Evolutionary conservation across 2,329 filamentous ascomycete species (phyloP), one percentile per base, ranked within the genome.

Genomic region (Hymenoscyphus scutula): DNA sequence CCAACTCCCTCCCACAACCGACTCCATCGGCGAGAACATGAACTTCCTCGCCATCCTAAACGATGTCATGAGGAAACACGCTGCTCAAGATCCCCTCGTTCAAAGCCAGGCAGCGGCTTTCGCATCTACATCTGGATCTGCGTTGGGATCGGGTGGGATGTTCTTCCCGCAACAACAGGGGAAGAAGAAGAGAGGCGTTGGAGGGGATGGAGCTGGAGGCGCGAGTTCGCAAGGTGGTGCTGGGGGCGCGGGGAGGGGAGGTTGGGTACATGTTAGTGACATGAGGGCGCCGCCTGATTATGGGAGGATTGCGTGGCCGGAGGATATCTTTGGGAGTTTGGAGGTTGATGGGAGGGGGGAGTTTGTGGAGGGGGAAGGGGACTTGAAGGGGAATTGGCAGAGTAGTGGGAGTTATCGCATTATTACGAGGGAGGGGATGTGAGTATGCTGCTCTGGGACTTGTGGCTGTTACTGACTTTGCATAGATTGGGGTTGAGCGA

Each of bases 271-370:
- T 74, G 77, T 90, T 5, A 87, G 84, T 61, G 87, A 90, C 71
- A 70, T 77, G 59, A 77, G 87, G 59, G 88, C 87, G 58, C 85
- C 86, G 1, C 86, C 85, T 0, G 86, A 88, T 69, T 89, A 81
- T 78, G 87, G 87, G 17, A 76, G 87, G 59, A 89, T 89, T 71
- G 85, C 87, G 1, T 89, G 84, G 79, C 86, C 87, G 1, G 87
- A 89, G 69, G 87, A 90, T 70, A 90, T 90, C 41, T 77, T 90
- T 60, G 87, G 87, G 41, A 89, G 86, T 66, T 79, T 89, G 48
- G 83, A 89, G 71, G 87, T 89, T 5, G 80, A 88, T 70, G 79
- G 78, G 1, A 67, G 75, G 6, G 87, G 87, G 0, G 72, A 81
- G 30, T 82, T 89, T 58, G 77, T 87, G n/a, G 66, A 67, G 25